These are phyloP conservation scores for Aspergillus indologenus DNA, from an alignment of 495 filamentous ascomycete species.

Conservation along the genomic window DNA sequence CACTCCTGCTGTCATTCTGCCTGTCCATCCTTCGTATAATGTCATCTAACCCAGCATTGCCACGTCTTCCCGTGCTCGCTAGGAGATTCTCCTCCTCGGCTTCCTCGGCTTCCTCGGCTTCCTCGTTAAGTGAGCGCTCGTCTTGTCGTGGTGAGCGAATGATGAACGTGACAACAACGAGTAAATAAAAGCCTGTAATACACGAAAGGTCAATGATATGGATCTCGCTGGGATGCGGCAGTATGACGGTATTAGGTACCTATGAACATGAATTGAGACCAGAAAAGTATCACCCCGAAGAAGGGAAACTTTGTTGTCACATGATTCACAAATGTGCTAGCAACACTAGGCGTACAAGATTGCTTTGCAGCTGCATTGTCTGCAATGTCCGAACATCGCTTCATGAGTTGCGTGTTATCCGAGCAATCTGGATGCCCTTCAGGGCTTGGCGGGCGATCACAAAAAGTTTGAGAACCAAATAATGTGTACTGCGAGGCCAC, in stretches of 20 bases:
- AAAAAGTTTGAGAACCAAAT: slow-evolving; percentile 93
- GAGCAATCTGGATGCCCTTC: slow-evolving; percentile 73
- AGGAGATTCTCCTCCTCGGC: slow-evolving; percentile 93
- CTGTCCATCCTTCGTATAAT: slow-evolving; percentile 58
- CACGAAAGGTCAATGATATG: neutral
- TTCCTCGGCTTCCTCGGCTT: slow-evolving; percentile 90
- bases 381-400: slow-evolving; percentile 73
- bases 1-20: slow-evolving; percentile 2
- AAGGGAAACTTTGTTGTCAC: slow-evolving; percentile 94
- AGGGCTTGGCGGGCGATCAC: slow-evolving; percentile 57
- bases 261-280: slow-evolving; percentile 90
- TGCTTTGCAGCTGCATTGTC: slow-evolving; percentile 57
- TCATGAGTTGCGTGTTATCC: slow-evolving; percentile 66
- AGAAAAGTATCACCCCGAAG: slow-evolving; percentile 91
- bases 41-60: slow-evolving; percentile 85
- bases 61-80: slow-evolving; percentile 72
- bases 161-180: slow-evolving; percentile 70
- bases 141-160: slow-evolving; percentile 77
- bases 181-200: slow-evolving; percentile 61
- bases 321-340: slow-evolving; percentile 88
- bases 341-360: slow-evolving; percentile 86
- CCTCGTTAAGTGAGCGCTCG: slow-evolving; percentile 73
- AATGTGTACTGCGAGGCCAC: slow-evolving; percentile 92
- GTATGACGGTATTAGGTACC: slow-evolving; percentile 39
- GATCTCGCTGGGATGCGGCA: neutral